These are phyloP conservation scores for Tetrastigma voinierianum DNA, from an alignment of 164 flowering plant species.

Conservation along the genomic window DNA sequence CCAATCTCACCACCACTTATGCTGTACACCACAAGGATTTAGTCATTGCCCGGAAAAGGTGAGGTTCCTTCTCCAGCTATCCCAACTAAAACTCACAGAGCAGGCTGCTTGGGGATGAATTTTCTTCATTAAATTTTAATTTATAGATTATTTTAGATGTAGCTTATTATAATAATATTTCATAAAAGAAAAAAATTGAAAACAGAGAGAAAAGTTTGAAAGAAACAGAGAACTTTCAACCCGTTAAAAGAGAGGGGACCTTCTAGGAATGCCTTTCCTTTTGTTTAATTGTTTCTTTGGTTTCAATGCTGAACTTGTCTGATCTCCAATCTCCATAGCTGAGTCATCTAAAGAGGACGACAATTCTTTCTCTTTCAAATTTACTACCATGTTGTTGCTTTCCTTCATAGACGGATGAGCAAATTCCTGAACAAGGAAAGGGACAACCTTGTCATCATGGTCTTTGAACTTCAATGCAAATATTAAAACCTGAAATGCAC, in stretches of 20 bases:
- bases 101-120: neutral
- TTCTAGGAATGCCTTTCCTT: slow-evolving; percentile 54
- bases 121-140: neutral
- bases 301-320: slow-evolving; percentile 24
- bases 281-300: slow-evolving; percentile 41
- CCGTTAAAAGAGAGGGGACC: slow-evolving; percentile 45
- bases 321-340: slow-evolving; percentile 13
- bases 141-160: neutral
- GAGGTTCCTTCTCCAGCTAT: slow-evolving; percentile 18
- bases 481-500: slow-evolving; percentile 14
- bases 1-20: neutral
- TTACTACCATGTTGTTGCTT: slow-evolving; percentile 3
- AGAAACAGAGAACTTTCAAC: neutral
- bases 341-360: slow-evolving; percentile 13
- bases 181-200: neutral
- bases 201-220: neutral
- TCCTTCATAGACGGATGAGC: slow-evolving; percentile 13
- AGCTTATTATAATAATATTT: neutral
- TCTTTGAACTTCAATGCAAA: slow-evolving; percentile 13
- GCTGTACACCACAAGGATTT: slow-evolving; percentile 21
- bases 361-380: slow-evolving; percentile 18
- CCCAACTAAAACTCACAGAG: slow-evolving; percentile 17
- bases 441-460: slow-evolving; percentile 2
- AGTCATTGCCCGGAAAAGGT: neutral
- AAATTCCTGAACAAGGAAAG: slow-evolving; percentile 4